Evolutionary conservation across 2,329 filamentous ascomycete species (phyloP).

Genomic region (Hymenoscyphus repandus): DNA sequence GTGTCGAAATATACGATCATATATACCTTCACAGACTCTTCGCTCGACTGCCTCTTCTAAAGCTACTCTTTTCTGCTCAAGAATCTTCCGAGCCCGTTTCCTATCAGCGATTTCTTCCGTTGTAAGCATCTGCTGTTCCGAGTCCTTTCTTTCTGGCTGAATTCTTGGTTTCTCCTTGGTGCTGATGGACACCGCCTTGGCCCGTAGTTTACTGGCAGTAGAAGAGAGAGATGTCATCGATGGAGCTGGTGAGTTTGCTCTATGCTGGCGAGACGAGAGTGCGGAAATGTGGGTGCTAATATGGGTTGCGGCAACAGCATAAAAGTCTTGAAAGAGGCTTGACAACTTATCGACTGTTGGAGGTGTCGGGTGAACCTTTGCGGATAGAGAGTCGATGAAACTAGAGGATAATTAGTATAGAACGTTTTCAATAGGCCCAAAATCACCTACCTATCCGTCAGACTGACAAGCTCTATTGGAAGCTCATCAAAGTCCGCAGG

Average conservation of each 20-base stretch:
- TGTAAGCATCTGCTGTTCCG: slow-evolving; percentile 84
- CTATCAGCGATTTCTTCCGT: slow-evolving; percentile 75
- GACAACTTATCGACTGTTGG: slow-evolving; percentile 78
- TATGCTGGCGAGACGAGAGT: slow-evolving; percentile 68
- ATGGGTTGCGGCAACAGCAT: slow-evolving; percentile 71
- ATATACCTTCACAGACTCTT: slow-evolving; percentile 77
- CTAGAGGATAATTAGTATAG: slow-evolving; percentile 40
- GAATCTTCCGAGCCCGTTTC: slow-evolving; percentile 68
- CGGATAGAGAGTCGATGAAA: slow-evolving; percentile 85
- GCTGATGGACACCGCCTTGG: slow-evolving; percentile 49
- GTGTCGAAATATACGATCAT: slow-evolving; percentile 86
- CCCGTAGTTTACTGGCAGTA: slow-evolving; percentile 50
- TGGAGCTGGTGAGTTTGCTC: slow-evolving; percentile 55
- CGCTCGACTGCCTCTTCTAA: slow-evolving; percentile 91
- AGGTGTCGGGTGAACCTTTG: slow-evolving; percentile 79
- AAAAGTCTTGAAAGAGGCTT: slow-evolving; percentile 92
- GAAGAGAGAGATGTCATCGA: slow-evolving; percentile 51
- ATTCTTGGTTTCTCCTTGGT: slow-evolving; percentile 46
- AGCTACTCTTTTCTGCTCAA: slow-evolving; percentile 71
- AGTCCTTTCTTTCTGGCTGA: slow-evolving; percentile 30
- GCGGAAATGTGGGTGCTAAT: slow-evolving; percentile 83
- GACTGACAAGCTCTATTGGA: slow-evolving; percentile 85
- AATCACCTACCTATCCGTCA: slow-evolving; percentile 70
- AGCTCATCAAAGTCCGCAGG: slow-evolving; percentile 70
- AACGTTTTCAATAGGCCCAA: slow-evolving; percentile 4